Percentiles rank a stretch among this genome's conserved stretches.
phyloP scores from a whole-genome alignment of 345 rosid genomes.

The Populus tremula region DNA sequence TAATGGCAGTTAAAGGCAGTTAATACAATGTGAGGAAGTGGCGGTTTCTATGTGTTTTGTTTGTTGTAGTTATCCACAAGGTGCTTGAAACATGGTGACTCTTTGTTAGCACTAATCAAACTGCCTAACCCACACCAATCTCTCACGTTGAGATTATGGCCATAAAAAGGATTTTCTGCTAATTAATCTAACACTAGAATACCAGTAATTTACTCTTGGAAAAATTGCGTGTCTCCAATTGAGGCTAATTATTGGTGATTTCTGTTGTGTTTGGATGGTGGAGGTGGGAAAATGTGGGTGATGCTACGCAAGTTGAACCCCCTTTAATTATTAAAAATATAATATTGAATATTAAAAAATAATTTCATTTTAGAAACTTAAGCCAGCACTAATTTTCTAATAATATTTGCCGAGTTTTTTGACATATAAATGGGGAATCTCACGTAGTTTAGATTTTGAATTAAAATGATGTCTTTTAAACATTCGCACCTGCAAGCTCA shows the following conservation, averaged over 20 bases:
- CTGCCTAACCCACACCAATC: background rate
- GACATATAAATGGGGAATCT: no score
- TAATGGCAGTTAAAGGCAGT: background rate
- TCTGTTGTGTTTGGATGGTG: background rate
- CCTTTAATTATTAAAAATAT: background rate
- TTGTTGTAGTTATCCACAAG: background rate
- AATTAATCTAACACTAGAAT: background rate
- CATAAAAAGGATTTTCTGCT: background rate
- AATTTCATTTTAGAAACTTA: no score
- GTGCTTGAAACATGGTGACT: conserved; percentile 2
- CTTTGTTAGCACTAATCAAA: background rate
- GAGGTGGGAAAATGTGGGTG: background rate
- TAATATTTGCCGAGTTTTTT: background rate
- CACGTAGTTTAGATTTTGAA: background rate
- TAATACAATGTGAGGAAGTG: background rate
- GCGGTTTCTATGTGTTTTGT: background rate
- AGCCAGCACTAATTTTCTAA: background rate
- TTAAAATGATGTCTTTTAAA: no score
- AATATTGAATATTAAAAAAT: no score
- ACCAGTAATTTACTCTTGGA: background rate
- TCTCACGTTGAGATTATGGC: background rate
- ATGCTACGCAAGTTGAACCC: background rate
- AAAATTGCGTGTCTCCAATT: background rate
- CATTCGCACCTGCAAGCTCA: no score
- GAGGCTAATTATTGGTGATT: background rate